phyloP scores from a whole-genome alignment of 176 grass and related monocot species.

The Carex myosuroides region DNA sequence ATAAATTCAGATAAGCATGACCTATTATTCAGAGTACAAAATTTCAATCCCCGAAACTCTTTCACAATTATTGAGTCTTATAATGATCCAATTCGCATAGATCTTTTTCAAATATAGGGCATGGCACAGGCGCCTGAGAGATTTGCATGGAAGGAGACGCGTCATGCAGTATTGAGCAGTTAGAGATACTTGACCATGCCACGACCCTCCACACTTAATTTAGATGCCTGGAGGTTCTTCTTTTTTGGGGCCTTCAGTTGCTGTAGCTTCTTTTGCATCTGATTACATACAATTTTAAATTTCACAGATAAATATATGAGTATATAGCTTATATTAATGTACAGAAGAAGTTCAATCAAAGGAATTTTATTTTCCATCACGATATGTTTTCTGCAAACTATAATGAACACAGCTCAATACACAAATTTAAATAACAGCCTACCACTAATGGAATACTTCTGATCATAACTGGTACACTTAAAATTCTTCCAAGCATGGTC shows the following conservation, averaged over 20 bases:
- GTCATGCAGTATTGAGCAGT: neutral
- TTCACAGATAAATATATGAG: neutral
- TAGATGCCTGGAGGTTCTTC: conserved; percentile 91
- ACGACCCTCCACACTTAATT: conserved; percentile 88
- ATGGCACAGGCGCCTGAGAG: neutral
- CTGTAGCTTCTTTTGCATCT: conserved; percentile 97
- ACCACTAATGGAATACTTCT: neutral
- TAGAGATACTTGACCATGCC: conserved; percentile 92
- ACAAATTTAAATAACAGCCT: neutral
- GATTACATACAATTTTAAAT: conserved; percentile 7
- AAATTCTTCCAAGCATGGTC: neutral
- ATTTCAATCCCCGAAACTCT: neutral
- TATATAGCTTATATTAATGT: neutral
- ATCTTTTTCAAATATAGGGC: neutral
- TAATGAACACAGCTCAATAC: neutral
- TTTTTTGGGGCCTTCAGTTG: conserved; percentile 87
- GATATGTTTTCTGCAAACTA: neutral
- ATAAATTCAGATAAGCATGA: conserved; percentile 28
- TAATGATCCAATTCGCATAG: neutral
- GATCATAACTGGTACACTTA: neutral
- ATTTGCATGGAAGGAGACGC: neutral
- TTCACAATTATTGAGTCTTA: neutral
- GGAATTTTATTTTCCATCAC: neutral
- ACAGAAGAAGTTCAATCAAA: neutral
- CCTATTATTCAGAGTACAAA: conserved; percentile 20